Percentiles rank a stretch among this genome's conserved stretches.
Evolutionary conservation across 1,284 basidiomycete genomes (phyloP).

Genomic region (Leccinum subspadiceum): DNA sequence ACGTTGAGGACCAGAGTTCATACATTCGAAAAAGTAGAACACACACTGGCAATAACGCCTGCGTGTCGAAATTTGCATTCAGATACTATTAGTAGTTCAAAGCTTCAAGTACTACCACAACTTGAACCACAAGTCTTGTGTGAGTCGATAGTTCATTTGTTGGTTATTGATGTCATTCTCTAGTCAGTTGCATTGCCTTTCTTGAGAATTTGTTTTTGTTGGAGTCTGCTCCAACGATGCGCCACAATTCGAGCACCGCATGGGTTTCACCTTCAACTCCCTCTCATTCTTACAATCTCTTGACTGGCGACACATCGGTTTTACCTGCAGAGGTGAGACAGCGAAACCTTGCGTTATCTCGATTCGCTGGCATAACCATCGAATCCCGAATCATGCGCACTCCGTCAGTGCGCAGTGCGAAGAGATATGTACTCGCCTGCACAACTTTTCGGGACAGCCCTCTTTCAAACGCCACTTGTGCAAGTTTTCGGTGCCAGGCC

Average conservation of each 20-base stretch:
- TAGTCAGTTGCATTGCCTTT: neutral
- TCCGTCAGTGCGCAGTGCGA: too few species aligned
- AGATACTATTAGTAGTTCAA: too few species aligned
- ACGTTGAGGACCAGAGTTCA: neutral
- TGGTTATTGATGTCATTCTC: too few species aligned
- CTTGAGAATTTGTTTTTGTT: neutral
- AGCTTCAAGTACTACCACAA: too few species aligned
- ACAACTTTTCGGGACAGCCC: neutral
- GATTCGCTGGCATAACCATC: neutral
- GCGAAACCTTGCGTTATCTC: neutral
- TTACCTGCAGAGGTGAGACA: neutral
- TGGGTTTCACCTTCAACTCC: neutral
- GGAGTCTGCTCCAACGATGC: neutral
- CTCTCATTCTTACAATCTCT: neutral
- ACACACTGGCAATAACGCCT: neutral
- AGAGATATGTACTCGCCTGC: neutral
- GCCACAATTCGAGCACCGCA: neutral
- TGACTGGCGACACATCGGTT: neutral
- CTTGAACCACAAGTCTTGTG: neutral
- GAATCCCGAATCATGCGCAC: neutral
- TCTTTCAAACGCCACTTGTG: slow-evolving; percentile 4
- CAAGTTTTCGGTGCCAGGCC: neutral
- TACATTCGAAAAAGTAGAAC: too few species aligned
- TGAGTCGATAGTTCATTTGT: too few species aligned
- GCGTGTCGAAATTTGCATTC: too few species aligned